A percentile compares a stretch with the other conserved stretches of the same genome.
Evolutionary conservation across 345 rosid genomes (phyloP).

Genomic region (Sisymbrium altissimum): DNA sequence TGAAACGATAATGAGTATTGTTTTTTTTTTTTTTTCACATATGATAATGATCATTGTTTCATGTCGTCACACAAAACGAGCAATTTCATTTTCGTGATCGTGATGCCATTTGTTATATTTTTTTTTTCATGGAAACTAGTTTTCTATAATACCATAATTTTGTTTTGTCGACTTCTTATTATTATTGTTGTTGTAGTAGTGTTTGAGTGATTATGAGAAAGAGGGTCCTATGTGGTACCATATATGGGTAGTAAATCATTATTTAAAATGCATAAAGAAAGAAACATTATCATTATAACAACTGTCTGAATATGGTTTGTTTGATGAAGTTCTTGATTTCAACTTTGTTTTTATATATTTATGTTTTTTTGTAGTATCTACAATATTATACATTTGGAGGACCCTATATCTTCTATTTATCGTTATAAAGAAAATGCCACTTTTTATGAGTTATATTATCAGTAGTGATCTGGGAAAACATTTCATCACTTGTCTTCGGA

Average conservation of each 20-base stretch:
- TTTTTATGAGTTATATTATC: conserved; percentile 3
- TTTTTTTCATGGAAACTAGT: background rate
- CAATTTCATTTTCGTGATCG: background rate
- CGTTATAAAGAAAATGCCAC: background rate
- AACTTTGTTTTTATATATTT: background rate
- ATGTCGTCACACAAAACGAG: too few relatives aligned
- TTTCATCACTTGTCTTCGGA: conserved; percentile 1
- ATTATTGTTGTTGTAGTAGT: background rate
- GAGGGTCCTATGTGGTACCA: conserved; percentile 17
- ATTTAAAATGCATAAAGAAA: conserved; percentile 15
- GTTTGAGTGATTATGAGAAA: conserved; percentile 16
- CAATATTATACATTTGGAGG: conserved; percentile 2
- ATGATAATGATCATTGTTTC: background rate
- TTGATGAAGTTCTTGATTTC: conserved; percentile 21
- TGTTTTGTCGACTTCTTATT: background rate
- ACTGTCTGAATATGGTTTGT: conserved; percentile 29
- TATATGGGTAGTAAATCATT: conserved; percentile 16
- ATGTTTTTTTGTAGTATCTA: background rate
- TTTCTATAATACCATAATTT: too few relatives aligned
- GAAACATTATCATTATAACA: conserved; percentile 27
- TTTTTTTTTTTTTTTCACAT: background rate
- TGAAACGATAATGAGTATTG: background rate
- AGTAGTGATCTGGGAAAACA: background rate
- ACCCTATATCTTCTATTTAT: background rate
- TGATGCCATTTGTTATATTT: background rate